Evolutionary conservation across 2,329 filamentous ascomycete species (phyloP).

Genomic region (Boeremia exigua): DNA sequence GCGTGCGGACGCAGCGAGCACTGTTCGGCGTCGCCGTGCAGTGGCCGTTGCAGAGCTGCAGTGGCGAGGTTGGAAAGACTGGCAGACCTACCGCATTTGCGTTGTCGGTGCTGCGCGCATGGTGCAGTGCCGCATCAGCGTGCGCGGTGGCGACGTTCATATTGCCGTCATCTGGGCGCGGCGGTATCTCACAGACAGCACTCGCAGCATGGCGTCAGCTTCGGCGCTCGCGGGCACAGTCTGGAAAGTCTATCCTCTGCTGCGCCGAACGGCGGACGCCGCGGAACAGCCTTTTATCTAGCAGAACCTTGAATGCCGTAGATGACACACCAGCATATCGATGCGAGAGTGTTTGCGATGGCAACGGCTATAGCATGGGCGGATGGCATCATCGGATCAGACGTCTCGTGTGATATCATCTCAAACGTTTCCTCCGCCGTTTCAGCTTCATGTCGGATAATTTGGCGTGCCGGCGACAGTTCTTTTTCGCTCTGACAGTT

Average conservation of each 20-base stretch:
- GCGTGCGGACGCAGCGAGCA: neutral
- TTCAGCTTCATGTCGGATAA: slow-evolving; percentile 15
- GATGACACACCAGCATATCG: slow-evolving; percentile 9
- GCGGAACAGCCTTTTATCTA: neutral
- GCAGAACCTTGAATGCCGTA: neutral
- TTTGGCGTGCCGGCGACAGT: slow-evolving; percentile 5
- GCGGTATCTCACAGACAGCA: too few species aligned
- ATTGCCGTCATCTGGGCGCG: too few species aligned
- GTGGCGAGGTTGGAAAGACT: too few species aligned
- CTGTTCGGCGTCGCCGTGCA: too few species aligned
- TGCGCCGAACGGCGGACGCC: neutral
- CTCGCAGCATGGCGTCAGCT: too few species aligned
- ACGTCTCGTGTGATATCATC: slow-evolving; percentile 4
- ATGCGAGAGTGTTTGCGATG: neutral
- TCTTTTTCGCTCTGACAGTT: slow-evolving; percentile 14
- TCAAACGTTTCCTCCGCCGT: slow-evolving; percentile 11
- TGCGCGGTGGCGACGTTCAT: too few species aligned
- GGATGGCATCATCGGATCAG: slow-evolving; percentile 8
- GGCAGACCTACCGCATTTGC: too few species aligned
- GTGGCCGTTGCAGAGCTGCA: too few species aligned
- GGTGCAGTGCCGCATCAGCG: too few species aligned
- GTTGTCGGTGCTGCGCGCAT: too few species aligned
- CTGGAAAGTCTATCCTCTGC: neutral
- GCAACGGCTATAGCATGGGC: slow-evolving; percentile 12
- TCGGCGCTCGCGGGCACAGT: neutral